Evolutionary conservation across 148 eudicot species (phyloP).

Genomic region (Persicaria maculosa): DNA sequence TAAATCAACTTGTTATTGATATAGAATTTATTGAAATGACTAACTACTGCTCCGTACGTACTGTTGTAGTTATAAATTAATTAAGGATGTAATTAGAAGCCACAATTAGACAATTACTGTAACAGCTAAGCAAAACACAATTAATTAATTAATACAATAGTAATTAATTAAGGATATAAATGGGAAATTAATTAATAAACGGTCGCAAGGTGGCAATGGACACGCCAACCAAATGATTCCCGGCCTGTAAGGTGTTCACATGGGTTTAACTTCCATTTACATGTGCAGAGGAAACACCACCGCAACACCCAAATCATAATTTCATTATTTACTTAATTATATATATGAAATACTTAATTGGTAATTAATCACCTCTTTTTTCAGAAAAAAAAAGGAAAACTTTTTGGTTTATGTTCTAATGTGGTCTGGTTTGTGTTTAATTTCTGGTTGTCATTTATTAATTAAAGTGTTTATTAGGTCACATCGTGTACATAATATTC

Average conservation of each 20-base stretch:
- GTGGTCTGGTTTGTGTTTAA: not conserved
- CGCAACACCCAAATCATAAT: constrained; percentile 3
- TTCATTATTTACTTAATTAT: not conserved
- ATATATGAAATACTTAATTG: not conserved
- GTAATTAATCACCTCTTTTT: not conserved
- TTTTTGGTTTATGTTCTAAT: not conserved
- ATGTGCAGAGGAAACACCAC: constrained; percentile 8
- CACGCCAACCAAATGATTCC: constrained; percentile 10
- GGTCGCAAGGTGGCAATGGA: not conserved
- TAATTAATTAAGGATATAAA: not conserved
- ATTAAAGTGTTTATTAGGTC: not conserved
- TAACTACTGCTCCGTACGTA: no score
- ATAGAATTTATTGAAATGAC: not conserved
- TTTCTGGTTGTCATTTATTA: not conserved
- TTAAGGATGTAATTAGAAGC: not conserved
- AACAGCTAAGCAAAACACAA: not conserved
- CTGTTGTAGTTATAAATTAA: no score
- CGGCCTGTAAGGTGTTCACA: constrained; percentile 6
- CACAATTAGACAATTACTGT: not conserved
- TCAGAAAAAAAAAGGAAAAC: not conserved
- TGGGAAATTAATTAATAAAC: not conserved
- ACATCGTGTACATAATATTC: not conserved
- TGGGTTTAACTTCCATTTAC: not conserved
- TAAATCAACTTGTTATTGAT: no score
- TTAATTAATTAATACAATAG: not conserved